Evolutionary conservation across 2,329 filamentous ascomycete genomes (phyloP).

Genomic region (Pestalotiopsis sp.): DNA sequence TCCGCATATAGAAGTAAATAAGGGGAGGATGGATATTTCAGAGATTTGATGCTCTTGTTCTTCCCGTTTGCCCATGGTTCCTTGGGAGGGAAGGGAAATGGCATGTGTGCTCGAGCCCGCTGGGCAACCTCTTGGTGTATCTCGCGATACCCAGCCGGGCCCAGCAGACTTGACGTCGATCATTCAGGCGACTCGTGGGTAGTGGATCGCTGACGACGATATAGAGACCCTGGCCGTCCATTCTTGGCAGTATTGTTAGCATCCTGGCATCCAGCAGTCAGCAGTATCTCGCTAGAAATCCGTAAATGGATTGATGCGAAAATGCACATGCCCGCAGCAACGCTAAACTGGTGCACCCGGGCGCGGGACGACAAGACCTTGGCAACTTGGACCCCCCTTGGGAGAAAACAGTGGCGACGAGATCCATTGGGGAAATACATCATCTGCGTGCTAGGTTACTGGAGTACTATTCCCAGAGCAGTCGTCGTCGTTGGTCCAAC

Average conservation of each 20-base stretch:
- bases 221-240: background rate
- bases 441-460: background rate
- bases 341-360: background rate
- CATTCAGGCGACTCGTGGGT: slow-evolving; percentile 7
- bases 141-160: background rate
- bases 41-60: background rate
- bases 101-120: background rate
- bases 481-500: background rate
- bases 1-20: background rate
- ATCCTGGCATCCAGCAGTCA: no score
- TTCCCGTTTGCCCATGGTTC: background rate
- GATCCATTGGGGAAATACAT: background rate
- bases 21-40: background rate
- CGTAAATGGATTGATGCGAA: background rate
- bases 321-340: background rate
- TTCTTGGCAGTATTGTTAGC: background rate
- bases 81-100: background rate
- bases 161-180: background rate
- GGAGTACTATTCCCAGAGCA: background rate
- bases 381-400: background rate
- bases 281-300: no score
- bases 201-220: slow-evolving; percentile 5
- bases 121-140: background rate
- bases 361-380: background rate
- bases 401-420: background rate